A percentile compares a stretch with the other conserved stretches of the same genome.
These are phyloP conservation scores for Mucuna pruriens DNA, from an alignment of 306 rosid genomes.

Conservation along the genomic window DNA sequence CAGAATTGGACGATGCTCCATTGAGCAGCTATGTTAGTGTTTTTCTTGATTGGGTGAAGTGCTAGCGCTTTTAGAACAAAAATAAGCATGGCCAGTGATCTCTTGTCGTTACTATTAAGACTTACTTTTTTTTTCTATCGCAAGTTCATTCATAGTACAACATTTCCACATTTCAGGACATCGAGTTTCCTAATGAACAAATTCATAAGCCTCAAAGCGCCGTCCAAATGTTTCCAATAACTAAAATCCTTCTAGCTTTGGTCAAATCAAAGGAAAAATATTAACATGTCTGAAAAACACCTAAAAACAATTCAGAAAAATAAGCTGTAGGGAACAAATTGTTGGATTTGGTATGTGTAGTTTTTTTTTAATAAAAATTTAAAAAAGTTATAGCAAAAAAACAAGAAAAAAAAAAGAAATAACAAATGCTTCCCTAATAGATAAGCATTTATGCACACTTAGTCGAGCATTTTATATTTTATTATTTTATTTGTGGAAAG, in stretches of 20 bases:
- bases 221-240: neutral
- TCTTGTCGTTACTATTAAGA: slow-evolving; percentile 3
- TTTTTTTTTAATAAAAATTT: too few relatives aligned
- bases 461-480: too few relatives aligned
- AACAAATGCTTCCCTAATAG: too few relatives aligned
- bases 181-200: neutral
- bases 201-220: neutral
- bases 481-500: neutral
- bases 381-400: too few relatives aligned
- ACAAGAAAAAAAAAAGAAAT: too few relatives aligned
- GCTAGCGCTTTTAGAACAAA: slow-evolving; percentile 11
- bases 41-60: slow-evolving; percentile 37
- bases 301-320: neutral
- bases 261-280: neutral
- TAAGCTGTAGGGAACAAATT: too few relatives aligned
- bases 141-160: neutral
- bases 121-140: neutral
- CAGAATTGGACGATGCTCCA: slow-evolving; percentile 41
- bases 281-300: neutral
- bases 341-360: neutral
- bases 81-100: slow-evolving; percentile 25
- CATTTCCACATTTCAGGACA: neutral
- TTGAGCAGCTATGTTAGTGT: slow-evolving; percentile 34
- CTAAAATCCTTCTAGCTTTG: neutral
- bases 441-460: too few relatives aligned